Base-by-base conservation (phyloP, 306 rosid species). In the Fagus crenata region DNA sequence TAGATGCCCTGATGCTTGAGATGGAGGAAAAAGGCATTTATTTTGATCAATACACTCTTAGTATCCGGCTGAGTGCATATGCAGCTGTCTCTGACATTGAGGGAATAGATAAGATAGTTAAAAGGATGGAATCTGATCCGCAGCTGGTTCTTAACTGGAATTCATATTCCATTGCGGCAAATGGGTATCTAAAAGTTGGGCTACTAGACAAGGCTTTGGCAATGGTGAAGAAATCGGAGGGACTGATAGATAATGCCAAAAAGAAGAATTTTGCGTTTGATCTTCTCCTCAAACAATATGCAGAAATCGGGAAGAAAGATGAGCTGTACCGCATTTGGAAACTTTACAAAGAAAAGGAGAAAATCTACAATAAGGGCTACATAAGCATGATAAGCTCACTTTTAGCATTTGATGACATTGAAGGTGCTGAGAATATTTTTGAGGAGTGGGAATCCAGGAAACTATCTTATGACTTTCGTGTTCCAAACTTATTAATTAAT, bases 381-480 rank as follows among this genome's bases (percentile, higher is more conserved):
- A n/a, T 4, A 32, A 11, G 36, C 71, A 31, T 82, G 69, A 77
- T 82, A 36, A 55, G 64, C 43, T 82, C 85, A 14, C 56, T 72
- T 36, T 42, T 72, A 74, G 73, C 71, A 70, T 2, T 56, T 15
- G 67, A 71, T 5, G 81, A 81, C 35, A 37, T 67, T 77, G 81
- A 65, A 58, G 69, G 76, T 67, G 85, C 75, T 7, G 67, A 72
- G 39, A 77, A 67, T 64, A 77, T 82, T 18, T 77, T 72, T 58
- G 75, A 77, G 46, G 85, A 82, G 53, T 73, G 85, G 85, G 85
- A 77, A 82, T 72, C 78, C 18, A 37, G 18, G 54, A 53, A 77
- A 7, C 54, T 69, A 56, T 28, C 5, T 12, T 67, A 64, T 18
- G 78, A 82, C 18, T 55, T 73, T 36, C 59, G 75, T 42, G 39